A percentile compares a stretch with the other conserved stretches of the same genome.
Evolutionary conservation across 2,329 filamentous ascomycete genomes (phyloP).

Genomic region (Pseudocercospora cruenta): DNA sequence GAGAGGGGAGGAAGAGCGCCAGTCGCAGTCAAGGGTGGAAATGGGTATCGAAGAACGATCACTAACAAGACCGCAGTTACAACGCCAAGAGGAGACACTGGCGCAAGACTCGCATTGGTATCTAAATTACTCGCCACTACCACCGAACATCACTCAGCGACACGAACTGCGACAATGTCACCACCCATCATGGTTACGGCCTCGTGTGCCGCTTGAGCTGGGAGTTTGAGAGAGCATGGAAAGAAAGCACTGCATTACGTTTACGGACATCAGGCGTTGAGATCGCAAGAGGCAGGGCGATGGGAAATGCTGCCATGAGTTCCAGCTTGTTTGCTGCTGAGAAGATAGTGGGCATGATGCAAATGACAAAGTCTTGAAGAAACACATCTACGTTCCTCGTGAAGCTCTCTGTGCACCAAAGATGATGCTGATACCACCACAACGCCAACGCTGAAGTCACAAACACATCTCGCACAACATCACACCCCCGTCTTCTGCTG

Average conservation of each 20-base stretch:
- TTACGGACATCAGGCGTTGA: constrained; percentile 26
- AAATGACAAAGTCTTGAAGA: constrained; percentile 31
- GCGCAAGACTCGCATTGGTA: constrained; percentile 99
- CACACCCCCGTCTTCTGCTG: constrained; percentile 27
- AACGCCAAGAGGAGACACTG: constrained; percentile 99
- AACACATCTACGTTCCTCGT: background rate
- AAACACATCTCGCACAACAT: background rate
- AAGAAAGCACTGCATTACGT: constrained; percentile 18
- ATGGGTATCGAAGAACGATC: background rate
- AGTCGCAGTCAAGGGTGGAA: background rate
- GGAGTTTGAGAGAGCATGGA: constrained; percentile 15
- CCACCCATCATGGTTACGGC: constrained; percentile 14
- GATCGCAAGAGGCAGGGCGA: constrained; percentile 17
- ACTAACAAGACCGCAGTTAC: constrained; percentile 67
- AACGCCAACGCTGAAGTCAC: background rate
- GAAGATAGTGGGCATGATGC: constrained; percentile 27
- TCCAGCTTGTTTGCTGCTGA: constrained; percentile 20
- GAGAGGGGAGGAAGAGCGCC: background rate
- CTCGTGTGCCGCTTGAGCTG: constrained; percentile 15
- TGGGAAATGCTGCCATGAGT: constrained; percentile 21
- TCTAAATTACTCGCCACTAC: constrained; percentile 70
- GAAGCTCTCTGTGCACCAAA: background rate
- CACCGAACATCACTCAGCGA: constrained; percentile 20
- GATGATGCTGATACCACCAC: background rate
- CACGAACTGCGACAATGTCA: constrained; percentile 18